Base-by-base conservation (phyloP, 108 stramenopile genomes). In the Fistulifera pelliculosa region DNA sequence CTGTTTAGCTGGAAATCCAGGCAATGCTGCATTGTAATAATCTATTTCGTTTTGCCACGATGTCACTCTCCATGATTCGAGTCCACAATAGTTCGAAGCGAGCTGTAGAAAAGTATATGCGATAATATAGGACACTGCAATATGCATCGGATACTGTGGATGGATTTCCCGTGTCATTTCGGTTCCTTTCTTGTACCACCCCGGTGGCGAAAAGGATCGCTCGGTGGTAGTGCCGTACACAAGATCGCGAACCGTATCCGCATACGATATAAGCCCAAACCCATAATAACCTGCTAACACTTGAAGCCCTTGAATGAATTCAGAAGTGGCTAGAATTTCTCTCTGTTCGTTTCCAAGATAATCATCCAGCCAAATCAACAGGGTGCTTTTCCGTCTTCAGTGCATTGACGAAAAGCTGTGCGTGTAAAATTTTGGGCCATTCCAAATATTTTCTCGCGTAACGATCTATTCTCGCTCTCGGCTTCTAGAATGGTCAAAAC, bases 291-390 rank as follows among this genome's bases (percentile, higher is more conserved):
- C 65, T 4, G 88, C 76, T 25, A 86, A 18, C 17, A 77, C 58
- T 57, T 78, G 65, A 12, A 77, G 71, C 15, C 68, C 60, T 47
- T 74, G 76, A 27, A 76, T 60, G 27, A 80, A 70, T 42, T 71
- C 61, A 54, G 73, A 70, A 17, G 84, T 86, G 0, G 61, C 61
- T 55, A 73, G 48, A 38, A 90, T 71, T 52, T 53, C 62, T 31
- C 66, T 61, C 55, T 87, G 83, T 56, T 86, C 82, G 56, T 85
- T 86, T 2, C 88, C 88, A 13, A 89, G 35, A 64, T 89, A 89
- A 57, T 89, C 87, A 56, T 89, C 83, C 18, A 85, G 42, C 50
- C 85, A 81, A 21, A 89, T 25, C 35, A 85, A 47, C 27, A 31
- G 5, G 87, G 87, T 10, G 27, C 38, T 12, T 39, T 39, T 38